phyloP scores from a whole-genome alignment of 345 rosid species.

The Eucalyptus cloeziana region DNA sequence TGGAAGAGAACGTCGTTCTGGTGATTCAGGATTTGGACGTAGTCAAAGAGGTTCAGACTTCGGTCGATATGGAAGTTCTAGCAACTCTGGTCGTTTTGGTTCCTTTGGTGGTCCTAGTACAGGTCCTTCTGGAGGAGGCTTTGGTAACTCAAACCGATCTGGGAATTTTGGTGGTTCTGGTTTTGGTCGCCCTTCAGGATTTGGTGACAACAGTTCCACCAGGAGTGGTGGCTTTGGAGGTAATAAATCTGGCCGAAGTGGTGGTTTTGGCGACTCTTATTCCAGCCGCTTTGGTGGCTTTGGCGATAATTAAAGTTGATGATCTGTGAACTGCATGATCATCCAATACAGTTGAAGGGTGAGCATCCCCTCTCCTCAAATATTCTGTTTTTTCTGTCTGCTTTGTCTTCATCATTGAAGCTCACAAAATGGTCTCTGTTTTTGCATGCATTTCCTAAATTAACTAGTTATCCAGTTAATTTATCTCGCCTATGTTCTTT shows the following conservation, averaged over 20 bases:
- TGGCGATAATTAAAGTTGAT: neutral
- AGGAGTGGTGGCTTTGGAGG: neutral
- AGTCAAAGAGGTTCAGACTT: conserved; percentile 18
- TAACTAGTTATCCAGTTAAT: neutral
- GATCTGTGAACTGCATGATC: neutral
- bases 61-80: conserved; percentile 14
- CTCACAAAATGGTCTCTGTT: neutral
- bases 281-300: neutral
- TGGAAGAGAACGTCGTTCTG: conserved; percentile 29
- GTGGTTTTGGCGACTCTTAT: neutral
- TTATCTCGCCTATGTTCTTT: neutral
- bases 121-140: neutral
- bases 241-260: neutral
- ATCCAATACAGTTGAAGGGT: neutral
- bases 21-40: conserved; percentile 34
- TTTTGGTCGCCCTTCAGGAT: conserved; percentile 6
- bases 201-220: neutral
- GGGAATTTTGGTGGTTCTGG: neutral
- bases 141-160: neutral
- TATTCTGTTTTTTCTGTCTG: neutral
- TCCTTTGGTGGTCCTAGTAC: conserved; percentile 21
- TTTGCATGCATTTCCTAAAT: neutral
- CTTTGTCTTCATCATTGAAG: neutral
- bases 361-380: neutral
- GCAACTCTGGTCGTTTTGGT: conserved; percentile 16